phyloP scores from a whole-genome alignment of 2,329 filamentous ascomycete species.

The Pseudopyricularia javanii region DNA sequence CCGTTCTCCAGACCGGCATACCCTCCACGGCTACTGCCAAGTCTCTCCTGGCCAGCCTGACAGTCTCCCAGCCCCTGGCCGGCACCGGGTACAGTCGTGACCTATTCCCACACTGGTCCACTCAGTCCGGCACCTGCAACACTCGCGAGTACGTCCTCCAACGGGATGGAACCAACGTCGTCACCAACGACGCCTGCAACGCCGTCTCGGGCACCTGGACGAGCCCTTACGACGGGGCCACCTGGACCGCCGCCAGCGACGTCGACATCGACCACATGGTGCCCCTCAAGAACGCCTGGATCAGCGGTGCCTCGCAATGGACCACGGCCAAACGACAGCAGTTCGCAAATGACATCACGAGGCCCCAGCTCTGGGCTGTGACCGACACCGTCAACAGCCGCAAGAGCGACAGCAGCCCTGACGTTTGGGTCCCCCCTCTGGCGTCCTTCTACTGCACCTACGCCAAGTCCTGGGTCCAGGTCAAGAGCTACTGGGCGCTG shows the following conservation, averaged over 20 bases:
- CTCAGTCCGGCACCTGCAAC: constrained; percentile 54
- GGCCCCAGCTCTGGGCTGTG: constrained; percentile 69
- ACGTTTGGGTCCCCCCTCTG: constrained; percentile 63
- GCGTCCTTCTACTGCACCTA: constrained; percentile 66
- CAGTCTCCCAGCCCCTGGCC: constrained; percentile 41
- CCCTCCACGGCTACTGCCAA: constrained; percentile 46
- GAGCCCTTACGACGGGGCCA: constrained; percentile 62
- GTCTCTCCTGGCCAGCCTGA: constrained; percentile 43
- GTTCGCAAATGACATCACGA: constrained; percentile 67
- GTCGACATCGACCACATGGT: constrained; percentile 79
- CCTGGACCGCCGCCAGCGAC: constrained; percentile 55
- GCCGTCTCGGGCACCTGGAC: constrained; percentile 56
- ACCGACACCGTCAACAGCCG: constrained; percentile 63
- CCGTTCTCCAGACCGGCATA: constrained; percentile 38
- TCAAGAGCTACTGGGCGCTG: constrained; percentile 62
- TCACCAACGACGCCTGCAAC: constrained; percentile 44
- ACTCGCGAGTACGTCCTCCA: constrained; percentile 60
- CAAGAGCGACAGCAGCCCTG: constrained; percentile 65
- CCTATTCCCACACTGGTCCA: constrained; percentile 62
- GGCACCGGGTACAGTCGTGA: constrained; percentile 49
- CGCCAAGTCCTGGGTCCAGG: constrained; percentile 62
- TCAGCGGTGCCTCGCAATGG: constrained; percentile 61
- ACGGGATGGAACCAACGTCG: constrained; percentile 58
- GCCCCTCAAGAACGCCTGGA: constrained; percentile 70
- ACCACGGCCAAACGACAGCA: constrained; percentile 51